Percentiles rank a stretch among this genome's conserved stretches.
Evolutionary conservation across 139 green algal species (phyloP).

Genomic region (Haematococcus lacustris): DNA sequence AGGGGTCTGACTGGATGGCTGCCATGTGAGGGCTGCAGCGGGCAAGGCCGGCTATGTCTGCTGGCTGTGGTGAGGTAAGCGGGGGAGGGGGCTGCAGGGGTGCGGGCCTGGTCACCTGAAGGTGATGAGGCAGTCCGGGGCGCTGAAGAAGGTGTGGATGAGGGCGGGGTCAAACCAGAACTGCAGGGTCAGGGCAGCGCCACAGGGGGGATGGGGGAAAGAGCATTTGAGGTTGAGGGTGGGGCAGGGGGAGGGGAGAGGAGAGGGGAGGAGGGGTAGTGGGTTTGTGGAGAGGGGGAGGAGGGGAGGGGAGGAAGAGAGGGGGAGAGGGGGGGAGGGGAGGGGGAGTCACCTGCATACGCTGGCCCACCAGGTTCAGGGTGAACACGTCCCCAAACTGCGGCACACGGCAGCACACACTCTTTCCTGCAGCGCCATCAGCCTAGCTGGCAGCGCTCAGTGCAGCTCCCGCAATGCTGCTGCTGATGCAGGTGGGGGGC

Average conservation of each 20-base stretch:
- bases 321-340: too few relatives aligned
- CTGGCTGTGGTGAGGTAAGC: background rate
- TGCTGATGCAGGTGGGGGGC: background rate
- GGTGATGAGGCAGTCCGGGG: conserved; percentile 39
- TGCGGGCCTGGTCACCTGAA: conserved; percentile 38
- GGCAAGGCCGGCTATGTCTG: background rate
- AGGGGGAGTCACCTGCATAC: too few relatives aligned
- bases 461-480: background rate
- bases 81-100: background rate
- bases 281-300: too few relatives aligned
- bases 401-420: background rate
- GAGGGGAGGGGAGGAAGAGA: too few relatives aligned
- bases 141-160: conserved; percentile 53
- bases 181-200: too few relatives aligned
- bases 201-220: too few relatives aligned
- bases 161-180: conserved; percentile 46
- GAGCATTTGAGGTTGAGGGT: too few relatives aligned
- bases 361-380: conserved; percentile 32
- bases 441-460: background rate
- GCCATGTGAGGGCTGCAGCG: conserved; percentile 42
- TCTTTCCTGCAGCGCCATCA: background rate
- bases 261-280: too few relatives aligned
- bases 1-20: background rate
- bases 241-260: too few relatives aligned
- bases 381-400: conserved; percentile 57